Conservation (phyloP, 2,329 filamentous ascomycete species). For the Neobulgaria alba region DNA sequence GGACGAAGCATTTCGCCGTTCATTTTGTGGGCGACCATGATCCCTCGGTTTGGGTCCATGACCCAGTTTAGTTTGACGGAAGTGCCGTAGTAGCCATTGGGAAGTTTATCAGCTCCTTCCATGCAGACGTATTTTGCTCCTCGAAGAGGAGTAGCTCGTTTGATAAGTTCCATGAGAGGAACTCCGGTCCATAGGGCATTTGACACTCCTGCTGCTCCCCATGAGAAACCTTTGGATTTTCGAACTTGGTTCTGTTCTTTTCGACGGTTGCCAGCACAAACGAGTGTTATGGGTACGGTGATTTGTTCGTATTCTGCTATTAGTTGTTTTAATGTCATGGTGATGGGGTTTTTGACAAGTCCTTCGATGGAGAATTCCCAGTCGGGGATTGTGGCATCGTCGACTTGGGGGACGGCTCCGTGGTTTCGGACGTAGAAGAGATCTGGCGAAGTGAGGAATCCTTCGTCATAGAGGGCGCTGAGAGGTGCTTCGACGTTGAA, state of each 20-base stretch:
- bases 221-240: conserved; percentile 90
- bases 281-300: conserved; percentile 79
- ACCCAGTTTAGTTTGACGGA: conserved; percentile 84
- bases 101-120: conserved; percentile 80
- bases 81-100: conserved; percentile 84
- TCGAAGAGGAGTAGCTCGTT: conserved; percentile 56
- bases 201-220: conserved; percentile 80
- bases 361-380: conserved; percentile 84
- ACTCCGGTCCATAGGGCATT: conserved; percentile 86
- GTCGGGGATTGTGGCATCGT: conserved; percentile 60
- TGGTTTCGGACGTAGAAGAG: conserved; percentile 91
- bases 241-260: conserved; percentile 90
- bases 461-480: conserved; percentile 65
- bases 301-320: conserved; percentile 68
- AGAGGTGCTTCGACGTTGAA: conserved; percentile 87
- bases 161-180: conserved; percentile 62
- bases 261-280: conserved; percentile 83
- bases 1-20: conserved; percentile 74
- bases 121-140: conserved; percentile 80
- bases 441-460: conserved; percentile 80
- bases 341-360: conserved; percentile 69
- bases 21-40: conserved; percentile 86
- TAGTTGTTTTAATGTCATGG: conserved; percentile 62
- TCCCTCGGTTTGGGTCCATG: conserved; percentile 71
- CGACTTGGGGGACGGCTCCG: conserved; percentile 69